Base-by-base conservation (phyloP, 352 stramenopile species). In the Phytophthora constricta region DNA sequence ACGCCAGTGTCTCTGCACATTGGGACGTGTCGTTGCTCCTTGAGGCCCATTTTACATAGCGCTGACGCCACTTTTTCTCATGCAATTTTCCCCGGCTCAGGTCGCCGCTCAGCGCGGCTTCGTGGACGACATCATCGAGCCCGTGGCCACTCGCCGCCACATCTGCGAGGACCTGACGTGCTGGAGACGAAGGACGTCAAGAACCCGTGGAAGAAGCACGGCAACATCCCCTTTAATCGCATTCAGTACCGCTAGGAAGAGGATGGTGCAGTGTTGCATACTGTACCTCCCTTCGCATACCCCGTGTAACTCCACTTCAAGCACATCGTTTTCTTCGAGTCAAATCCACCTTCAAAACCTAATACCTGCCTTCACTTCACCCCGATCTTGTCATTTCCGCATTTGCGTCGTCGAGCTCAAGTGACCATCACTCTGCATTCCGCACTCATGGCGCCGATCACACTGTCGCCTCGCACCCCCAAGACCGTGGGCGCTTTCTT, bases 71-170 rank as follows among this genome's bases (percentile, higher is more conserved):
- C 37, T 53, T 28, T 50, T 31, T 51, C 48, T 27, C 52, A 37
- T 58, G n/a, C 62, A 17, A n/a, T 50, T 27, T n/a, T n/a, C n/a
- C n/a, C n/a, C n/a, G n/a, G n/a, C n/a, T 25, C 49, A 89, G 80
- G 78, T 98, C 14, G 96, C 91, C 27, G 97, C 97, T n/a, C 90
- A 98, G 65, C 85, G 97, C 27, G 97, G 97, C 17, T 99, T 99
- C 68, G 82, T 99, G 61, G 97, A 99, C 78, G 97, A 99, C 74
- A 93, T 99, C 51, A 99, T 99, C 59, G 93, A 99, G 62, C 97
- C 97, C 43, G 86, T 86, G 43, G 80, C 92, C 52, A 99, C 97
- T 49, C 86, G 97, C 27, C 76, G 82, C 22, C 84, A 97, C 48
- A 93, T 99, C 45, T 99, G 95, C 81, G 95, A 99, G 62, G 97